Percentiles rank a stretch among this genome's conserved stretches.
Conservation (phyloP, 176 grass and related monocot genomes). For the Triticum urartu region DNA sequence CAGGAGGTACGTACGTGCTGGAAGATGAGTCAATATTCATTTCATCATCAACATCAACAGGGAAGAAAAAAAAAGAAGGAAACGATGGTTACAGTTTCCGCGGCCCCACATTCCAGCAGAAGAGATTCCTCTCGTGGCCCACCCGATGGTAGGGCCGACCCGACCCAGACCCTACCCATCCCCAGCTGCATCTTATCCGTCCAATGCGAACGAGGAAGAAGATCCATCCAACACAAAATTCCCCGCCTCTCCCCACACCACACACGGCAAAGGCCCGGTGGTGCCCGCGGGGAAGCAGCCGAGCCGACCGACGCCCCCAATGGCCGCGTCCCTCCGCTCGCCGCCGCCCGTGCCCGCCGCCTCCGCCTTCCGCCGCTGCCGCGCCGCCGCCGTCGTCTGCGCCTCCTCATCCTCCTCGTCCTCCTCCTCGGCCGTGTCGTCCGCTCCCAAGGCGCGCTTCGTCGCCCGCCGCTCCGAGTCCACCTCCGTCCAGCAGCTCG, state of each 20-base stretch:
- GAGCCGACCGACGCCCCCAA: conserved; percentile 14
- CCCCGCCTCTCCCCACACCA: neutral
- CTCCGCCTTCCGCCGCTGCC: neutral
- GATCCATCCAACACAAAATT: neutral
- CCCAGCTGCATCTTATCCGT: neutral
- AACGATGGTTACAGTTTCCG: neutral
- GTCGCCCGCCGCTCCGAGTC: conserved; percentile 79
- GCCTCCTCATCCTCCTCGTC: conserved; percentile 22
- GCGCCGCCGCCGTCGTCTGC: conserved; percentile 8
- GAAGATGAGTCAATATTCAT: too few relatives aligned
- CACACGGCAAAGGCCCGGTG: neutral
- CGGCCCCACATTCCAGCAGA: neutral
- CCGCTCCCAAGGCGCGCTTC: conserved; percentile 77
- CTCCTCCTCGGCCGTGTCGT: conserved; percentile 46
- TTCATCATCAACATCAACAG: too few relatives aligned
- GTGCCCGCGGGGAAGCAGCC: conserved; percentile 16
- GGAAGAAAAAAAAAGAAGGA: too few relatives aligned
- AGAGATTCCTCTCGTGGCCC: neutral
- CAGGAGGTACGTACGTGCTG: too few relatives aligned
- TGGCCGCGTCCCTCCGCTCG: conserved; percentile 45
- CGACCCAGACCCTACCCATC: neutral
- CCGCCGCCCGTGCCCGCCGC: conserved; percentile 28
- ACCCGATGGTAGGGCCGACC: neutral
- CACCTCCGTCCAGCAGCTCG: conserved; percentile 64
- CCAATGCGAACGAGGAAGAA: neutral